phyloP scores from a whole-genome alignment of 441 rosid species.

The Erysimum cheiri region DNA sequence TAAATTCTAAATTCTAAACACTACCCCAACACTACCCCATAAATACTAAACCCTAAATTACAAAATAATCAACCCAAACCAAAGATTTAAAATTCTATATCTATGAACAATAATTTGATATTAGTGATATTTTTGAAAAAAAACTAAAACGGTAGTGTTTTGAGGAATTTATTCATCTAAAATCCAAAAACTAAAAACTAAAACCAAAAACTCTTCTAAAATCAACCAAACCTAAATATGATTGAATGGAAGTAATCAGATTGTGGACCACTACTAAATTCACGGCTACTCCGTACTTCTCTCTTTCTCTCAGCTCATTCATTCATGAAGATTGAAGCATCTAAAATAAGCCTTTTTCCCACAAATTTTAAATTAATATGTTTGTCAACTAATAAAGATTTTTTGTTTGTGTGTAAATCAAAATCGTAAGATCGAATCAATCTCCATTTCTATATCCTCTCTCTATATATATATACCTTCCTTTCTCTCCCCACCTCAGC shows the following conservation, averaged over 20 bases:
- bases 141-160: no score
- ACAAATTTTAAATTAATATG: neutral
- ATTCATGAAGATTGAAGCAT: slow-evolving; percentile 13
- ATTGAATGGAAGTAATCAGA: slow-evolving; percentile 5
- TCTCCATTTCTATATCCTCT: neutral
- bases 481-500: slow-evolving; percentile 10
- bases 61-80: no score
- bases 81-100: no score
- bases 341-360: slow-evolving; percentile 22
- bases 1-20: no score
- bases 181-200: no score
- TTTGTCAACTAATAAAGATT: neutral
- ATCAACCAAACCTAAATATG: slow-evolving; percentile 18
- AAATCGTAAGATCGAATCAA: slow-evolving; percentile 24
- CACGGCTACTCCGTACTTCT: slow-evolving; percentile 36
- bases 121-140: no score
- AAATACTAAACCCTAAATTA: no score
- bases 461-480: slow-evolving; percentile 17
- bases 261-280: slow-evolving; percentile 35
- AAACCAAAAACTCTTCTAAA: no score
- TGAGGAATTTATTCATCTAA: no score
- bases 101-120: no score
- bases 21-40: no score
- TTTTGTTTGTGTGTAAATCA: slow-evolving; percentile 8
- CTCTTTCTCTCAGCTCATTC: slow-evolving; percentile 21